Base-by-base conservation (phyloP, 2,329 filamentous ascomycete genomes). In the Hypomyces perniciosus region DNA sequence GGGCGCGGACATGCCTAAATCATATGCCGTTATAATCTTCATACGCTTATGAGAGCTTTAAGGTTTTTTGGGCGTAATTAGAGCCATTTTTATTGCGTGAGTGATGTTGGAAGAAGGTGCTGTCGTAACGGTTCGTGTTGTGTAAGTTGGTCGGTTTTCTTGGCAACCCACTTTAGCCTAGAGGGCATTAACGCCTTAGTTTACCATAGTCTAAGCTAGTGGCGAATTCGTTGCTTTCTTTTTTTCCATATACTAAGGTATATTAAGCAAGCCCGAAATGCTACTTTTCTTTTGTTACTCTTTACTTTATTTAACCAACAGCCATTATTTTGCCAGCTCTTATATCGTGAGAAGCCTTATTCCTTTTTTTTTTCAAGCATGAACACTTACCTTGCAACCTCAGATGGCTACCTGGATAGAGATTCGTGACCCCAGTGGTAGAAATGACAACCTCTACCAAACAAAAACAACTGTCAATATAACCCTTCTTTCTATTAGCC, bases 401-500 rank as follows among this genome's bases (percentile, higher is more conserved):
- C 2, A 38, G 35, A 38, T 38, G 35, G 35, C 35, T 5, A 38
- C 35, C 35, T 10, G 35, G 35, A 38, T 38, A 5, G 7, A 38
- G 12, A 38, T 38, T 38, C 35, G 6, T 38, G 35, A 38, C 35
- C 35, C 2, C 35, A 38, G 35, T 38, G 35, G 35, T 38, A 38
- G 35, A 38, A 5, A 3, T 38, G 4, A 38, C 35, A 5, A 38
- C 35, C 35, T 38, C 35, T 38, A 4, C 35, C 35, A 8, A 38
- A 38, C 35, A 38, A 38, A 38, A 38, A 5, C 35, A 38, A 38
- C 6, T 38, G 27, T 62, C 40, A 58, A 66, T 50, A 51, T 64
- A 29, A 63, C 62, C 46, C 67, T 69, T 48, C 49, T 65, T 8
- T 54, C 62, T 40, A 58, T 68, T 43, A 56, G 65, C 20, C 50